Base-by-base conservation (phyloP, 257 asterid species). In the Linaria vulgaris region DNA sequence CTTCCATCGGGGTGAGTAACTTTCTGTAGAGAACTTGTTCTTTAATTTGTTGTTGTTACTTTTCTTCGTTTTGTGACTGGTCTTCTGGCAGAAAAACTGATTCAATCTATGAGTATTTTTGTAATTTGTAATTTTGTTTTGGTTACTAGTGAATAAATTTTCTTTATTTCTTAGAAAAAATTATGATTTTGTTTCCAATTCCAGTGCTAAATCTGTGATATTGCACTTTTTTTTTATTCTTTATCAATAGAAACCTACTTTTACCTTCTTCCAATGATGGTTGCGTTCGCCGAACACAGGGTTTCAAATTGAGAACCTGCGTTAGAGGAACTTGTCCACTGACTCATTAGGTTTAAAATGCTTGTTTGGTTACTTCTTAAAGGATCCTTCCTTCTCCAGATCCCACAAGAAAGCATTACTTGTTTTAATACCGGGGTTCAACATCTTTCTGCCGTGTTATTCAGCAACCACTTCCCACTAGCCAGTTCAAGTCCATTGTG, bases 1-100 rank as follows among this genome's bases (percentile, higher is more conserved):
- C 85, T 82, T 90, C 95, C 57, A 70, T 82, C 72, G 90, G 95
- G 61, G 99, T 94, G 66, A 83, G 99, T 82, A 58, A 13, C 59
- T 63, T 65, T 52, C 24, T 61, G 31, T 34, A 49, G 49, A 15
- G 41, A n/a, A 12, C 8, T 31, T 51, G 5, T 59, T 57, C 59
- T 63, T 59, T 25, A 43, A 19, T 46, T 53, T 3, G 41, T 47
- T 21, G 44, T 59, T n/a, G n/a, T n/a, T n/a, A 30, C 30, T 22
- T 66, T 47, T 14, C 19, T 22, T 24, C 50, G 21, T 23, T 34
- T 17, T 44, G 15, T 44, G 49, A 44, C 49, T 8, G 16, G 49
- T 44, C 15, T 3, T 13, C 16, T 44, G 49, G 16, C 24, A 5
- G 16, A 56, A 1, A 12, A 56, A 6, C 13, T 24, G 17, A 59